phyloP scores from a whole-genome alignment of 2,329 filamentous ascomycete species.

The Clonostachys sp. region DNA sequence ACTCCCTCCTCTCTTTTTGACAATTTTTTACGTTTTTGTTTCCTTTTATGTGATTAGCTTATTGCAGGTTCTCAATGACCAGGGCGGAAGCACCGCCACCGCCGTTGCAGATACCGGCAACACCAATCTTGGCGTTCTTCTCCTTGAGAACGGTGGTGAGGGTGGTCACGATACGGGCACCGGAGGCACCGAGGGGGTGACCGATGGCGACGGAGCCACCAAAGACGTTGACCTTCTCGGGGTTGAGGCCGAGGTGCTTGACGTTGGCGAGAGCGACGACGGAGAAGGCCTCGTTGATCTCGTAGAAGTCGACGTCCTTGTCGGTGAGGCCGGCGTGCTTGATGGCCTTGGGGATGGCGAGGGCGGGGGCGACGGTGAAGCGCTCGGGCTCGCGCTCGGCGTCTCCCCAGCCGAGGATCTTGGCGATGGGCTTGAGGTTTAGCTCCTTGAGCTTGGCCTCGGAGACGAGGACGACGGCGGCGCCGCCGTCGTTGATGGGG shows the following conservation, averaged over 20 bases:
- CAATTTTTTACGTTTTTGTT: constrained; percentile 4
- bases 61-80: constrained; percentile 72
- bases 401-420: constrained; percentile 97
- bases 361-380: constrained; percentile 90
- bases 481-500: constrained; percentile 90
- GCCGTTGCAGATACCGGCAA: constrained; percentile 95
- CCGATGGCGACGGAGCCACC: constrained; percentile 94
- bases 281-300: constrained; percentile 99
- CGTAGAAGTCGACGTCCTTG: constrained; percentile 82
- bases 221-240: constrained; percentile 90
- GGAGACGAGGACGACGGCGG: constrained; percentile 88
- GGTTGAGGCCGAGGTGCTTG: constrained; percentile 75
- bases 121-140: constrained; percentile 90
- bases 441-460: constrained; percentile 93
- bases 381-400: constrained; percentile 87
- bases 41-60: neutral
- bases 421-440: constrained; percentile 84
- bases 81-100: constrained; percentile 92
- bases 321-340: constrained; percentile 84
- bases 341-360: constrained; percentile 95
- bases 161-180: constrained; percentile 89
- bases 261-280: constrained; percentile 95
- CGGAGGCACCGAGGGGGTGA: constrained; percentile 89
- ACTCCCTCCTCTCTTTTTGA: too few species aligned
- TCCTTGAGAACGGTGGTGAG: constrained; percentile 83